Base-by-base conservation (phyloP, 148 eudicot species). In the Rhododendron henanense region DNA sequence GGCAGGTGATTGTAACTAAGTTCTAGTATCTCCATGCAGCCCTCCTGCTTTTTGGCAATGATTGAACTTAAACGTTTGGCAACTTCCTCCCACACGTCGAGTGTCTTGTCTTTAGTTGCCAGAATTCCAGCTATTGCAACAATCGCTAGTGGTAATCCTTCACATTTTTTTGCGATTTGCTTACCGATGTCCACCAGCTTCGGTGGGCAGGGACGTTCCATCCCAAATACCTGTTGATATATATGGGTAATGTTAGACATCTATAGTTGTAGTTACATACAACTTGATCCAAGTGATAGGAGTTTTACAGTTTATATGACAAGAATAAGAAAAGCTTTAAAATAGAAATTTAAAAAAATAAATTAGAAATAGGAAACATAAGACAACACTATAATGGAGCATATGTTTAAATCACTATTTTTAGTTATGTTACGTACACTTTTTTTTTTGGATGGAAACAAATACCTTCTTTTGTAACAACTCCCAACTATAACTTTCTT, bases 91-190 rank as follows among this genome's bases (percentile, higher is more conserved):
- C 88, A 88, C 89, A 89, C 51, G n/a, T 23, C 41, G 25, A 15
- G 25, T 37, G 85, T 87, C 76, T 55, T 51, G 31, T 44, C 82
- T 76, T 39, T 77, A 71, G 48, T 84, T 28, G 50, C 67, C 1
- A 88, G 79, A 18, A 85, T 67, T 0, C 90, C 88, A 14, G 86
- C 87, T 81, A 88, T 84, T 25, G 91, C 87, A 19, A 90, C 91
- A 57, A 92, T 79, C 21, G 91, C 92, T 4, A 92, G 90, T 0
- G 92, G 92, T 16, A 92, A 83, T 5, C 92, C 90, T 0, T 39
- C 53, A 81, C 92, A 92, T 47, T 87, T 71, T 8, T 35, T 3
- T 0, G 88, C 87, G 4, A 92, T 90, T 28, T 41, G 33, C 73
- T 88, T 53, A n/a, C 90, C 92, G 0, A 79, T 41, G 0, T 11